Evolutionary conservation across 306 rosid species (phyloP), one percentile per base, ranked within the genome.

Genomic region (Cicer cuneatum): DNA sequence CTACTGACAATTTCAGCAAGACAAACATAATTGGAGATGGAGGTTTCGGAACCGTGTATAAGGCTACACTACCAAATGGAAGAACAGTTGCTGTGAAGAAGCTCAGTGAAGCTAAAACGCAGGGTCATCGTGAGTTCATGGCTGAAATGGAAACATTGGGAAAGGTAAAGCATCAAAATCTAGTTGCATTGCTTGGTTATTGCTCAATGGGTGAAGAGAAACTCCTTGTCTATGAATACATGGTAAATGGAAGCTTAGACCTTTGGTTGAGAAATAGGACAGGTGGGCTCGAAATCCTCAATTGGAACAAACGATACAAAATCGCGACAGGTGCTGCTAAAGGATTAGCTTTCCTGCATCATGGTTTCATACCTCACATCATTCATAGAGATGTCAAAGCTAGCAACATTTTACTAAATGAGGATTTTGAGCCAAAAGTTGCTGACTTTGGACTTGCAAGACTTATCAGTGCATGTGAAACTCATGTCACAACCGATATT

Each of bases 81-180:
- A 95, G 88, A 77, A 81, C 66, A 16, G 99, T 90, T 39, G 99
- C 99, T 8, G 93, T 95, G 39, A 95, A 95, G 89, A 95, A 95
- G 87, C 90, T 95, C 10, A 92, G 96, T 8, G 97, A 92, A 75
- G 94, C 94, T 12, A 95, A 95, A 82, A 90, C 96, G 8, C 99
- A 95, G 83, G 99, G 99, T 16, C 89, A 90, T 13, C 89, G 99
- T 0, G 99, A 95, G 75, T 95, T 95, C 64, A 86, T 87, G 13
- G 99, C 99, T 2, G 99, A 95, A 84, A 95, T 95, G 99, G 99
- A 95, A 77, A 95, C 99, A 49, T 73, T 95, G 46, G 99, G 99
- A 48, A 95, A 95, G 86, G 98, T 95, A 53, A 92, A 92, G 85
- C 99, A 95, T 81, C 87, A 84, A 35, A 95, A 95, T 47, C 96